Evolutionary conservation across 2,329 filamentous ascomycete genomes (phyloP), one percentile per base, ranked within the genome.

Genomic region (Chaetomium sp.): DNA sequence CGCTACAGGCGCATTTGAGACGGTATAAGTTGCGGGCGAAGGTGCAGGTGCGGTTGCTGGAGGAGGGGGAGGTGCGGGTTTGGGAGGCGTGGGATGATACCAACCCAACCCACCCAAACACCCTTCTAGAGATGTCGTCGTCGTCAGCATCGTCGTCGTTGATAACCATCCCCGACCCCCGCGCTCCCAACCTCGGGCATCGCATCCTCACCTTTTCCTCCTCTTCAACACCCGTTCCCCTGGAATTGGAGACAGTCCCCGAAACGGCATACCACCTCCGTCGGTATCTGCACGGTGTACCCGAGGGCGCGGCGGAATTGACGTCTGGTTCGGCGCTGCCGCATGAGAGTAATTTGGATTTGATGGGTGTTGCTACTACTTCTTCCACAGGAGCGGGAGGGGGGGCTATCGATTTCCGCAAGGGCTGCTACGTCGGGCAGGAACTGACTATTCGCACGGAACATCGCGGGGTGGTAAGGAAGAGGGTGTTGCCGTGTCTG

Each of bases 351-450:
- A 96, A 96, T 69, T 80, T 97, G 69, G 94, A 99, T 71, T 74
- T 89, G 57, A 89, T 89, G 79, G 80, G 82, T n/a, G n/a, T n/a
- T n/a, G n/a, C n/a, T n/a, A n/a, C n/a, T n/a, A n/a, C n/a, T n/a
- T n/a, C n/a, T n/a, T n/a, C n/a, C n/a, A n/a, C n/a, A n/a, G n/a
- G n/a, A n/a, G n/a, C n/a, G n/a, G n/a, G n/a, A n/a, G 19, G 19
- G 3, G 19, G 19, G 19, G 19, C 19, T 27, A 86, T 99, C 62
- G 89, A 96, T 72, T 99, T 94, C 74, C 84, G 84, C 67, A 99
- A 99, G 74, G 94, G 94, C 6, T 99, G 94, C 73, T 99, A 99
- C 71, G 84, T 97, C 6, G 94, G 94, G 0, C 94, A 99, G 72
- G 94, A 99, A 71, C 79, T 99, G 61, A 97, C 94, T 1, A 96